Evolutionary conservation across 2,329 filamentous ascomycete species (phyloP), one percentile per base, ranked within the genome.

Genomic region (Endothia cerciana): DNA sequence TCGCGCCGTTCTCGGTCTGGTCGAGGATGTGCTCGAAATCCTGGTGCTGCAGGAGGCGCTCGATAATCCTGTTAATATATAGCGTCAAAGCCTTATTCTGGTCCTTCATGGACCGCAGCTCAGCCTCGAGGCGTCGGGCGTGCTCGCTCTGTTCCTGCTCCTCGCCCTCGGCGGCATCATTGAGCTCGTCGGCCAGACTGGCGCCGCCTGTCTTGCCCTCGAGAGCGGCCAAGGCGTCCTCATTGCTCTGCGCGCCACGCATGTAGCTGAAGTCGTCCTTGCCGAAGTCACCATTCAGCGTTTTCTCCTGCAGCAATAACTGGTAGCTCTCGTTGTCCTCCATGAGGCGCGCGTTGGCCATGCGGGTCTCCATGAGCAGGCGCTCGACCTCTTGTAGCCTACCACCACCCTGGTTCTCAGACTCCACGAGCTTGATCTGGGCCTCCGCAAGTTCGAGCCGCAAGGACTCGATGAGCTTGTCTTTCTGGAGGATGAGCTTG

Each of bases 1-100:
- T 73, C 65, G 77, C 75, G 63, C 77, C 72, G 64, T 90, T 87
- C 61, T 87, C 87, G 10, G 90, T 91, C 77, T 92, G 91, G 75
- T 97, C 93, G 49, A 97, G 84, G 68, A 98, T 97, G 69, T 92
- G 89, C 79, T 99, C 94, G 71, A 97, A 98, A 71, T 97, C 94
- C 74, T 97, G 91, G 78, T 97, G 92, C 75, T 97, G 91, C 69
- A 99, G 85, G 55, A 99, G 87, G 65, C 95, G 91, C 77, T 95
- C 95, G 76, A 99, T 97, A 77, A 99, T 98, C 81, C 95, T 97
- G 86, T 98, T 97, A 82, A 99, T 97, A 81, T 99, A 99, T 70
- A 98, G 83, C 30, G 93, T 97, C 72, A 99, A 83, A 38, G 95
- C 95, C 82, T 98, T 98, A 83, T 99, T 98, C 81, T 97, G 90